These are phyloP conservation scores for Penicillium subrubescens DNA, from an alignment of 495 filamentous ascomycete genomes.

Conservation along the genomic window DNA sequence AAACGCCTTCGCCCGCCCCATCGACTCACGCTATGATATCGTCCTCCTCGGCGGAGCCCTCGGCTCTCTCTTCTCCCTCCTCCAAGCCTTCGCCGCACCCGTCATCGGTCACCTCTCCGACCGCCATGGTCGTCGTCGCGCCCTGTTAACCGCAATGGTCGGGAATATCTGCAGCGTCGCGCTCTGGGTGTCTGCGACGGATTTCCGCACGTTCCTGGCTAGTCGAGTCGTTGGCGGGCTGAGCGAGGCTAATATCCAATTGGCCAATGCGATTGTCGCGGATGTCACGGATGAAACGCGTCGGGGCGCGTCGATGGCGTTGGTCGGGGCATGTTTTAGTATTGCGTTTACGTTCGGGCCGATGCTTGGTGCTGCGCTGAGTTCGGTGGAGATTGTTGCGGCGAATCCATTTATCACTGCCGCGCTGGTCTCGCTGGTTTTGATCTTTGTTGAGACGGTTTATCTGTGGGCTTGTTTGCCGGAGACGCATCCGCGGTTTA, in stretches of 20 bases:
- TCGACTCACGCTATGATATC: conserved; percentile 95
- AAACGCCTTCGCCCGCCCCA: conserved; percentile 86
- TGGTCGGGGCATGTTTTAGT: conserved; percentile 95
- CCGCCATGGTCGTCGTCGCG: conserved; percentile 81
- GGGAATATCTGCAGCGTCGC: conserved; percentile 92
- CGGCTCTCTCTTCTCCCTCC: conserved; percentile 88
- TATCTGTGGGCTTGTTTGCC: conserved; percentile 89
- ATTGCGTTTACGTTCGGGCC: conserved; percentile 97
- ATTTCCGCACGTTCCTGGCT: conserved; percentile 94
- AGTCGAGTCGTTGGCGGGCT: conserved; percentile 89
- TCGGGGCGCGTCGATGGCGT: conserved; percentile 87
- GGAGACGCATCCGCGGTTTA: conserved; percentile 73
- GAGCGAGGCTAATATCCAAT: conserved; percentile 95
- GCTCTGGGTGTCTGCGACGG: conserved; percentile 88
- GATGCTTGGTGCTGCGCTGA: conserved; percentile 82
- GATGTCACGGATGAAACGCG: conserved; percentile 85
- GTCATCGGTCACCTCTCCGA: conserved; percentile 89
- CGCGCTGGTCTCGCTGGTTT: conserved; percentile 76
- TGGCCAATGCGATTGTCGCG: conserved; percentile 95
- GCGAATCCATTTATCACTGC: conserved; percentile 93
- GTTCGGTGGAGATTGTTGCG: conserved; percentile 69
- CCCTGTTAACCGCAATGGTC: conserved; percentile 89
- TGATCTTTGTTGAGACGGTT: conserved; percentile 82
- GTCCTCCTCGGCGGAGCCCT: conserved; percentile 94
- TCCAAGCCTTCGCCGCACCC: conserved; percentile 91